Base-by-base conservation (phyloP, 2,329 filamentous ascomycete species). In the Penicillium sp. region DNA sequence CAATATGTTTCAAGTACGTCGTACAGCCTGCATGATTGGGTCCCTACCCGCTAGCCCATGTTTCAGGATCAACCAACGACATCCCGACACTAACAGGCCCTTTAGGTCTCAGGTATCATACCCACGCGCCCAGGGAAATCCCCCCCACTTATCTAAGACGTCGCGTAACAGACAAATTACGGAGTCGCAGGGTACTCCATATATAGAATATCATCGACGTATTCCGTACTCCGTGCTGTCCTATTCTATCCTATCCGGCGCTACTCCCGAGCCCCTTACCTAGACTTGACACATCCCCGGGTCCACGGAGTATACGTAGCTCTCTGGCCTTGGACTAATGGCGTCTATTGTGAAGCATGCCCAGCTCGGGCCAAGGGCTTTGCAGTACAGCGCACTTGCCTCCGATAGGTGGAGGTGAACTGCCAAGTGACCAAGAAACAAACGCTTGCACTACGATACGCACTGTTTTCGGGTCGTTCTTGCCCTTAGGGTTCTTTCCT, bases 131-230 rank as follows among this genome's bases (percentile, higher is more conserved):
- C 54, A 58, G 55, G 38, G 17, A 37, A 51, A 48, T 53, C 57
- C 65, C 65, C 60, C 60, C 47, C 19, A 59, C 56, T 43, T 50
- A 47, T 50, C 21, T 33, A 49, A 61, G 47, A 63, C 60, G 53
- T 29, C 41, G 47, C 56, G 35, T 21, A 54, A 52, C 60, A 67
- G 53, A 63, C 50, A 62, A 54, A 65, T 65, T 62, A 64, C 15
- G 33, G 41, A 37, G 47, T 49, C 43, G 37, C 40, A 50, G 47
- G 42, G 23, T 47, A 45, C 29, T 7, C 45, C 23, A 10, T 45
- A 35, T 21, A 29, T 56, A 42, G 29, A 23, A 38, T 54, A 54
- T 35, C 25, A 31, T 35, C n/a, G 25, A 15, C 41, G 41, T 37
- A 35, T 19, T 31, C 29, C 19, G 15, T 43, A 6, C 45, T 27